Conservation (phyloP, 148 eudicot species). For the Rhododendron ovatum region DNA sequence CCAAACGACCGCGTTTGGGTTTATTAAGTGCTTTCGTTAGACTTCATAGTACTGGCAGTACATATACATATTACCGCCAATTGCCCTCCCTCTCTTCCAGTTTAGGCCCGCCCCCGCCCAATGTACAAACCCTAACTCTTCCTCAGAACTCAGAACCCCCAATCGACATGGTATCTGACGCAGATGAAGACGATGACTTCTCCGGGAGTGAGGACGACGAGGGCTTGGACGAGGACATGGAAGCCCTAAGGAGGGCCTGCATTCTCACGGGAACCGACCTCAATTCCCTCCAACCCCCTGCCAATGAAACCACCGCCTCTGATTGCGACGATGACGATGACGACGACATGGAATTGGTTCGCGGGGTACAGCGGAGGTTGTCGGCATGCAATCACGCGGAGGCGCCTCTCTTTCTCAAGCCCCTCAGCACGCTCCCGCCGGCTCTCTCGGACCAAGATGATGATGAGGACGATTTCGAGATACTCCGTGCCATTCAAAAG, state of each 20-base stretch:
- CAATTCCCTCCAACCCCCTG: conserved; percentile 6
- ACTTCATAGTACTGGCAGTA: too few species aligned
- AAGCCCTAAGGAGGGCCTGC: conserved; percentile 52
- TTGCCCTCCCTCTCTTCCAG: too few species aligned
- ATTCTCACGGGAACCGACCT: conserved; percentile 23
- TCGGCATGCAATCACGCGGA: conserved; percentile 21
- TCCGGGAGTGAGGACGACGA: conserved; percentile 43
- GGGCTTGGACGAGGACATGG: conserved; percentile 47
- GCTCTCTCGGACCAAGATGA: conserved; percentile 32
- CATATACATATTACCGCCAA: too few species aligned
- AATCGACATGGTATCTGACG: conserved; percentile 20
- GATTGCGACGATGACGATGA: conserved; percentile 30
- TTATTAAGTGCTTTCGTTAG: too few species aligned
- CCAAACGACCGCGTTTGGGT: too few species aligned
- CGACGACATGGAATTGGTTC: conserved; percentile 47
- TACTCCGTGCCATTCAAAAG: conserved; percentile 51
- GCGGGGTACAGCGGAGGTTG: conserved; percentile 43
- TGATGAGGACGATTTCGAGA: conserved; percentile 76
- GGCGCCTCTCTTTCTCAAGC: conserved; percentile 34
- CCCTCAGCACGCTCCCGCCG: conserved; percentile 44
- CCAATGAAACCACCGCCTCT: neutral
- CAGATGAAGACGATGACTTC: conserved; percentile 26
- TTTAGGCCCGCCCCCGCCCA: too few species aligned
- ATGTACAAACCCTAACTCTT: neutral
- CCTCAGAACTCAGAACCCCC: neutral